Percentiles rank a stretch among this genome's conserved stretches.
Conservation (phyloP, 352 stramenopile genomes). For the Plasmopara viticola region DNA sequence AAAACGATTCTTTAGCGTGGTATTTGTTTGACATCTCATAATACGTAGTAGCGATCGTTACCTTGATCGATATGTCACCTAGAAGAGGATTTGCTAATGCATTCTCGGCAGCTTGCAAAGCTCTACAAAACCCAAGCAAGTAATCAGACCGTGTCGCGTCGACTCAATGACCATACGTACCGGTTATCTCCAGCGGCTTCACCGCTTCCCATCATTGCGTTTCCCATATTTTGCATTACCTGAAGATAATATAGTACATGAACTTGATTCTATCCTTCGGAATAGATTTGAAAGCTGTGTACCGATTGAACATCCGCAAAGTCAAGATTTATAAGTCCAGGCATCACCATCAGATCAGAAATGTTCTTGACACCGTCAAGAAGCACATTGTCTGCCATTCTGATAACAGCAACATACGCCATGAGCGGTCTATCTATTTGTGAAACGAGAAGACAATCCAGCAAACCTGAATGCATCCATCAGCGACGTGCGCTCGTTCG, state of each 20-base stretch:
- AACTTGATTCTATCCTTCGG: background rate
- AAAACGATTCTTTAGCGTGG: background rate
- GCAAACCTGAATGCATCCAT: conserved; percentile 81
- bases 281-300: conserved; percentile 4
- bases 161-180: conserved; percentile 12
- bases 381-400: conserved; percentile 79
- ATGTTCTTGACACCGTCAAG: conserved; percentile 86
- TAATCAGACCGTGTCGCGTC: background rate
- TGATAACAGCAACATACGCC: conserved; percentile 11
- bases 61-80: conserved; percentile 86
- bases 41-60: conserved; percentile 6
- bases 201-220: conserved; percentile 89
- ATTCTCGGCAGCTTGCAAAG: conserved; percentile 75
- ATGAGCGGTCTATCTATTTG: background rate
- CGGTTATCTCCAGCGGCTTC: conserved; percentile 88
- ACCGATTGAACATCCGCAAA: conserved; percentile 85
- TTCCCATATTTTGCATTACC: conserved; percentile 86
- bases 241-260: conserved; percentile 9
- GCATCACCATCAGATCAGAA: conserved; percentile 86
- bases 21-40: background rate
- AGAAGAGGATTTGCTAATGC: conserved; percentile 84
- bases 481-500: conserved; percentile 76
- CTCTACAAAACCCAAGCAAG: conserved; percentile 22
- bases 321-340: conserved; percentile 82
- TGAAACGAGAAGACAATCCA: background rate